Base-by-base conservation (phyloP, 1,284 basidiomycete species). In the Malassezia japonica region DNA sequence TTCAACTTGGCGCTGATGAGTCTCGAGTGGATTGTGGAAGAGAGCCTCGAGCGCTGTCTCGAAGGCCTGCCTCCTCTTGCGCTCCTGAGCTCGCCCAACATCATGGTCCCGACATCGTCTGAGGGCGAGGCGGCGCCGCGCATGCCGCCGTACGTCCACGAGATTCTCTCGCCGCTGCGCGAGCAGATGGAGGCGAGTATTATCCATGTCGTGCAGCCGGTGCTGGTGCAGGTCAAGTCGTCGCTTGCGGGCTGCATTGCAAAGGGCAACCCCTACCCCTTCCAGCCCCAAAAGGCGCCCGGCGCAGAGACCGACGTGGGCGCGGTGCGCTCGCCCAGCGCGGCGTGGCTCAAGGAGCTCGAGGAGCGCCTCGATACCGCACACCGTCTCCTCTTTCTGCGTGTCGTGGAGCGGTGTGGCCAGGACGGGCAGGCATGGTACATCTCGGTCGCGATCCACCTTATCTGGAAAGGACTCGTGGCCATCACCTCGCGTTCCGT, bases 151-250 rank as follows among this genome's bases (percentile, higher is more conserved):
- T 72, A 67, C 44, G 67, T 68, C 27, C 62, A 65, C 25, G 69
- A 72, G 48, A 70, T 72, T 27, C 60, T 72, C 29, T 66, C 69
- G 0, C 67, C 69, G 10, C 61, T 70, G 37, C 65, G 65, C 33
- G 64, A 71, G 56, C 59, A 61, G 40, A 72, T 71, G 67, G 68
- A 67, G 37, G 57, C 64, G 23, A 67, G 67, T 35, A 72, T 72
- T 33, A 49, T 70, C 13, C 69, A 72, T 47, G 62, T 72, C 46
- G 60, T 72, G 25, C 65, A 70, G 56, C 69, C 69, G 15, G 49
- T 72, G 16, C 56, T 71, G 10, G 48, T 55, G 4, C 59, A 57
- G 43, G 53, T 60, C 56, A 68, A 68, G 48, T 43, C 48, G 18
- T 55, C 55, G 28, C 55, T 71, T 21, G 60, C 52, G 7, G 46